Base-by-base conservation (phyloP, 2,329 filamentous ascomycete species). In the Ophiostoma tasmaniense region DNA sequence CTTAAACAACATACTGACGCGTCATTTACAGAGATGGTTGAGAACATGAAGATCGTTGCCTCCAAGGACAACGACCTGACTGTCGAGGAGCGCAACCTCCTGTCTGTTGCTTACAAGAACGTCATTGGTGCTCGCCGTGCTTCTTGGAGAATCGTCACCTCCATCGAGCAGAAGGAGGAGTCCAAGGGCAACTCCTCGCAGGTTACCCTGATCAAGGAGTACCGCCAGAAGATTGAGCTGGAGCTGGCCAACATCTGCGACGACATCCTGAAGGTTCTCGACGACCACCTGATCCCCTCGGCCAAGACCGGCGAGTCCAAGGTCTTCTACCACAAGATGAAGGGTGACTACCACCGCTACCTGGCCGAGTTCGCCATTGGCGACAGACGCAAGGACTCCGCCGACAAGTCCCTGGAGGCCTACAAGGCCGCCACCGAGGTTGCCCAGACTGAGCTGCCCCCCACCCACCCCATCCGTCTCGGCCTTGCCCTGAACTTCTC, bases 301-400 rank as follows among this genome's bases (percentile, higher is more conserved):
- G 94, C 94, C 76, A 90, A 94, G 86, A 92, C 89, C 77, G 94
- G 94, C 82, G 94, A 98, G 86, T 97, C 93, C 77, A 97, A 97
- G 89, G 94, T 98, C 76, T 98, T 98, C 85, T 97, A 97, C 85
- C 93, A 98, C 90, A 98, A 98, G 90, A 98, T 98, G 93, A 97
- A 97, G 92, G 94, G 94, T 82, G 94, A 97, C 84, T 97, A 97
- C 87, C 93, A 97, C 89, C 93, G 93, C 80, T 97, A 97, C 84
- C 91, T 97, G 73, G 94, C 94, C 79, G 94, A 97, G 86, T 97
- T 97, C 80, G 94, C 93, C 77, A 85, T 91, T 80, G 92, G 93
- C 77, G 93, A 97, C 80, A 92, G 92, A 85, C 93, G 94, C 84
- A 97, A 96, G 90, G 89, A 87, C 76, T 94, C 93, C 74, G 92